A percentile compares a stretch with the other conserved stretches of the same genome.
phyloP scores from a whole-genome alignment of 306 rosid genomes.

The Vachellia pachyceras region DNA sequence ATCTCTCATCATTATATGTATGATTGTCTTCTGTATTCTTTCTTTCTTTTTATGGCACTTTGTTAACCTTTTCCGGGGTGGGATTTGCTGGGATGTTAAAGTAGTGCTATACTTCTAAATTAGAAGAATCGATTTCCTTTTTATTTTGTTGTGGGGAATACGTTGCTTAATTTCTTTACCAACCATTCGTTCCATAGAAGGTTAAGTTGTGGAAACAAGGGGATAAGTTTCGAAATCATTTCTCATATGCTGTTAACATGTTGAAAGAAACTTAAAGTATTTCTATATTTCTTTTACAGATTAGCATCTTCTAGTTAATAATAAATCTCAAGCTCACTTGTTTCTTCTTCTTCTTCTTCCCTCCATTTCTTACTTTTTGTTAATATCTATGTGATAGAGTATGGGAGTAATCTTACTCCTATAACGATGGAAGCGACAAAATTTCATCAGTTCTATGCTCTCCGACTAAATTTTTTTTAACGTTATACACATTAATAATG shows the following conservation, averaged over 20 bases:
- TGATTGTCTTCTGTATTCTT: constrained; percentile 27
- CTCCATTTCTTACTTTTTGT: too few relatives aligned
- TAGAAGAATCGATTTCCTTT: not conserved
- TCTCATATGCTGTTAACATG: not conserved
- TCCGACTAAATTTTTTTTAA: not conserved
- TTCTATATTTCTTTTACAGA: not conserved
- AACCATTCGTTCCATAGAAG: not conserved
- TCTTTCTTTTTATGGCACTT: not conserved
- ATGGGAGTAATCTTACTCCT: not conserved
- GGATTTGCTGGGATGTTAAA: constrained; percentile 16
- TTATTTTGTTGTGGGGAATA: constrained; percentile 8
- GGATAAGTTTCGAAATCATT: constrained; percentile 11
- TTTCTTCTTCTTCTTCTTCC: not conserved
- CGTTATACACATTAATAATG: not conserved
- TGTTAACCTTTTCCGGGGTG: constrained; percentile 15
- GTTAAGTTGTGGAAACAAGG: not conserved
- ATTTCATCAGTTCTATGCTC: not conserved
- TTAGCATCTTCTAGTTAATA: constrained; percentile 5
- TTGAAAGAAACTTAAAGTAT: not conserved
- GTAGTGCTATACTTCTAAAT: constrained; percentile 18
- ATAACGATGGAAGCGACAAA: not conserved
- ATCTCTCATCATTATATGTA: constrained; percentile 86
- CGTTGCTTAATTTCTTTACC: constrained; percentile 27
- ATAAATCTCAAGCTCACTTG: constrained; percentile 3
- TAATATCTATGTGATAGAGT: not conserved